These are phyloP conservation scores for Penicillium oxalicum DNA, from an alignment of 2,329 filamentous ascomycete genomes.

Conservation along the genomic window DNA sequence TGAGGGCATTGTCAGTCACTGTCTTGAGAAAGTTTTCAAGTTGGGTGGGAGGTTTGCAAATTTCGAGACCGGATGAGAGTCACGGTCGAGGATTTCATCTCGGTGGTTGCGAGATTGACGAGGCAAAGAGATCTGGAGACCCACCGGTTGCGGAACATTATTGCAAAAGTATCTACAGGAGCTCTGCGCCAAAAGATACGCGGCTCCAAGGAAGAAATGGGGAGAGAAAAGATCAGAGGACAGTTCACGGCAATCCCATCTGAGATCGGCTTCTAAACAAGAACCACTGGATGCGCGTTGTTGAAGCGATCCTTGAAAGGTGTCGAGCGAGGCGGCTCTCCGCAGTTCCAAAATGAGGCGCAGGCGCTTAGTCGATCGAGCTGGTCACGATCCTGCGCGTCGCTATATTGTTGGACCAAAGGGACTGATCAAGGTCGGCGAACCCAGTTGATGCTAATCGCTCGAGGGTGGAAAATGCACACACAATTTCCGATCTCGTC, in stretches of 20 bases:
- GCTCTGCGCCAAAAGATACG: background rate
- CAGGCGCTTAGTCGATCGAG: conserved; percentile 1
- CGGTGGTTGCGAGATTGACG: background rate
- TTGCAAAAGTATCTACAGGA: conserved; percentile 8
- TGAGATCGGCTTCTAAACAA: background rate
- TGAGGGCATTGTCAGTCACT: background rate
- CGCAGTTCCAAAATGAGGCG: background rate
- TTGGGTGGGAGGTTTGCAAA: too few species aligned
- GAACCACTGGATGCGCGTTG: background rate
- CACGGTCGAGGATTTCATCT: too few species aligned
- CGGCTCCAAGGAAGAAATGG: background rate
- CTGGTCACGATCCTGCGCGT: background rate
- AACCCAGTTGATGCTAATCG: too few species aligned
- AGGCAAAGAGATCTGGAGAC: conserved; percentile 14
- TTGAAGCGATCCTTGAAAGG: background rate
- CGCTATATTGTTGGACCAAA: too few species aligned
- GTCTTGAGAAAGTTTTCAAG: too few species aligned
- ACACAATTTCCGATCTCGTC: too few species aligned
- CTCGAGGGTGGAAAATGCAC: too few species aligned
- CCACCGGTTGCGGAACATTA: conserved; percentile 47
- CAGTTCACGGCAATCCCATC: conserved; percentile 4
- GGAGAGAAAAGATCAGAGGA: background rate
- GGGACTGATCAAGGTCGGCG: too few species aligned
- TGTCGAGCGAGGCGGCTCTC: background rate
- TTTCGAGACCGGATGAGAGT: too few species aligned